Base-by-base conservation (phyloP, 1,139 yeast genomes). In the Suhomyces ambrosiae region DNA sequence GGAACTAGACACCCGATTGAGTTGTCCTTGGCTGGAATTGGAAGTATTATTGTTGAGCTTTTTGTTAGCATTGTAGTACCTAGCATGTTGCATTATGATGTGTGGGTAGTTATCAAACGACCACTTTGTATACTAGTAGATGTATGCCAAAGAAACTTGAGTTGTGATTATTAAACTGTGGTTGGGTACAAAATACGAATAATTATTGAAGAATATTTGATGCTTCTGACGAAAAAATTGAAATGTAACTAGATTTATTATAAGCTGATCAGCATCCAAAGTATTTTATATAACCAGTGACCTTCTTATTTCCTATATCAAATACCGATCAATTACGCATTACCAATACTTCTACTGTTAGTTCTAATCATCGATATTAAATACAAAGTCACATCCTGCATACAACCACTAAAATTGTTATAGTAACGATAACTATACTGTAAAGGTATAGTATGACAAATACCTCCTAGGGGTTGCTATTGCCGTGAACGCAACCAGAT, bases 51-150 rank as follows among this genome's bases (percentile, higher is more conserved):
- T 33, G 13, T 26, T 21, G 15, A 30, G 22, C 14, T 25, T 32
- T 13, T 27, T 28, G 22, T 13, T 33, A 9, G 44, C 16, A 37
- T 52, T 54, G 46, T 47, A 56, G 35, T 55, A 53, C 42, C 66
- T 46, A 10, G 65, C 63, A 51, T 61, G 65, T 39, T 61, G 65
- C 65, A 61, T 61, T 28, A 31, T 13, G 12, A 23, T 2, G 4
- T 27, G 7, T 6, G 17, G 7, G n/a, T n/a, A n/a, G n/a, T n/a
- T n/a, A n/a, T n/a, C n/a, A n/a, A n/a, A n/a, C n/a, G n/a, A n/a
- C n/a, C n/a, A n/a, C n/a, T n/a, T n/a, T n/a, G n/a, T n/a, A n/a
- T n/a, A n/a, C n/a, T n/a, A n/a, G n/a, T n/a, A n/a, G n/a, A n/a
- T n/a, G n/a, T n/a, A n/a, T n/a, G n/a, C n/a, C n/a, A n/a, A n/a